A percentile compares a stretch with the other conserved stretches of the same genome.
Conservation (phyloP, 495 filamentous ascomycete species). For the Venustampulla echinocandica region DNA sequence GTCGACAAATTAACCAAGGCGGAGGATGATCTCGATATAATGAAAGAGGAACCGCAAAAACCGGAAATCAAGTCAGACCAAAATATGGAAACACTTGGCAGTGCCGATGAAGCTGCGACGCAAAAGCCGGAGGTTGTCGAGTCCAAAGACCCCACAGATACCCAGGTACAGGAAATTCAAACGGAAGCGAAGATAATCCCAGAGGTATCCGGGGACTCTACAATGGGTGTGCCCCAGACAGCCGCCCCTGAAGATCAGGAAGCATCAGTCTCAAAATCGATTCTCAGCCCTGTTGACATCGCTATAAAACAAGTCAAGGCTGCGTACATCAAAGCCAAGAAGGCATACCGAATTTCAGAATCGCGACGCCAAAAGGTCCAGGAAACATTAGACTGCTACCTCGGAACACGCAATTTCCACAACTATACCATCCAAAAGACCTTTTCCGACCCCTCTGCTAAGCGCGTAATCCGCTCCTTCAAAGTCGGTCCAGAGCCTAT, state of each 20-base stretch:
- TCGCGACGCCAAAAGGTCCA: slow-evolving; percentile 64
- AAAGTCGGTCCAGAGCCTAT: slow-evolving; percentile 61
- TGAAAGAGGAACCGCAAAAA: not conserved
- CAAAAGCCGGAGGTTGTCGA: not conserved
- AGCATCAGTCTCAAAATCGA: slow-evolving; percentile 9
- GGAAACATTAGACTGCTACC: slow-evolving; percentile 56
- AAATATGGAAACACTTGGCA: not conserved
- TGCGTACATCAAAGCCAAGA: slow-evolving; percentile 69
- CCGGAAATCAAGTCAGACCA: not conserved
- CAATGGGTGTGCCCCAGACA: not conserved
- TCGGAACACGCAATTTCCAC: slow-evolving; percentile 83
- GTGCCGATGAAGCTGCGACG: not conserved
- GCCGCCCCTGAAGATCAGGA: not conserved
- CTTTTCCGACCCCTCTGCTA: slow-evolving; percentile 67
- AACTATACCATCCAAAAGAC: slow-evolving; percentile 93
- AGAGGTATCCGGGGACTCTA: not conserved
- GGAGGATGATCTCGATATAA: not conserved
- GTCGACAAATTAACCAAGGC: slow-evolving; percentile 6
- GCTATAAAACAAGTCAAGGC: slow-evolving; percentile 68
- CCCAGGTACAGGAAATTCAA: not conserved
- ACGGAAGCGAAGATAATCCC: not conserved
- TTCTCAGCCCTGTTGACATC: slow-evolving; percentile 42
- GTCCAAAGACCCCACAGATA: not conserved
- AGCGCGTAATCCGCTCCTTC: slow-evolving; percentile 86
- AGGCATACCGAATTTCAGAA: slow-evolving; percentile 68